Evolutionary conservation across 2,329 filamentous ascomycete species (phyloP).

Genomic region (Fusarium nodosum): DNA sequence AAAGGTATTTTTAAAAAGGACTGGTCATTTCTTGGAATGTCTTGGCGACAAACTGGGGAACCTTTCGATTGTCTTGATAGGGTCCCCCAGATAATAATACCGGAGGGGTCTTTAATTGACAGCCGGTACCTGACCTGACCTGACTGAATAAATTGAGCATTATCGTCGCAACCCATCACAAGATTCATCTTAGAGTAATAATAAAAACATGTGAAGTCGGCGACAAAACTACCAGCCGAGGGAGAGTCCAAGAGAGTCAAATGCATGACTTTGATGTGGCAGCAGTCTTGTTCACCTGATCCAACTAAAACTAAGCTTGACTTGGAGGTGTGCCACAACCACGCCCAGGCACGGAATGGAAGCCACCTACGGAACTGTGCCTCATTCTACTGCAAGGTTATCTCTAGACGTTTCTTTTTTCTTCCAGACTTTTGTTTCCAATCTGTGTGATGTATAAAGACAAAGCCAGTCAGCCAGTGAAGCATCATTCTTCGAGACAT

Average conservation of each 20-base stretch:
- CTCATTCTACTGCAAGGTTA: slow-evolving; percentile 26
- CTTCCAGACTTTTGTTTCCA: not conserved
- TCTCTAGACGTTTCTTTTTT: slow-evolving; percentile 30
- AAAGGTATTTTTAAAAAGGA: not conserved
- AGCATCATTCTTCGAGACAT: slow-evolving; percentile 7
- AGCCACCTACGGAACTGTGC: slow-evolving; percentile 28
- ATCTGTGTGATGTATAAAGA: not conserved
- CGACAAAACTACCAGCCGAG: slow-evolving; percentile 10
- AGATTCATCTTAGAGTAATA: not conserved
- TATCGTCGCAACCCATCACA: not conserved
- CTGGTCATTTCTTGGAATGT: slow-evolving; percentile 28
- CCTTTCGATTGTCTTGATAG: not conserved
- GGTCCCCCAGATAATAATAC: slow-evolving; percentile 3
- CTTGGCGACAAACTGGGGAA: slow-evolving; percentile 26
- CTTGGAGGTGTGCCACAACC: slow-evolving; percentile 17
- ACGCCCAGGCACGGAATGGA: slow-evolving; percentile 32
- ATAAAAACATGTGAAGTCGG: slow-evolving; percentile 31
- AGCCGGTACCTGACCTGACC: slow-evolving; percentile 3
- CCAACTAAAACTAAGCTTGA: not conserved
- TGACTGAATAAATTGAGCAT: slow-evolving; percentile 7
- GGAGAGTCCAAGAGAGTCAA: not conserved
- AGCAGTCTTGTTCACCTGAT: slow-evolving; percentile 29
- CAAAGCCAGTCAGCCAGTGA: not conserved
- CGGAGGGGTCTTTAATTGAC: slow-evolving; percentile 2
- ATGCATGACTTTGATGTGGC: slow-evolving; percentile 23